Base-by-base conservation (phyloP, 1,284 basidiomycete genomes). In the Leccinum variabile region DNA sequence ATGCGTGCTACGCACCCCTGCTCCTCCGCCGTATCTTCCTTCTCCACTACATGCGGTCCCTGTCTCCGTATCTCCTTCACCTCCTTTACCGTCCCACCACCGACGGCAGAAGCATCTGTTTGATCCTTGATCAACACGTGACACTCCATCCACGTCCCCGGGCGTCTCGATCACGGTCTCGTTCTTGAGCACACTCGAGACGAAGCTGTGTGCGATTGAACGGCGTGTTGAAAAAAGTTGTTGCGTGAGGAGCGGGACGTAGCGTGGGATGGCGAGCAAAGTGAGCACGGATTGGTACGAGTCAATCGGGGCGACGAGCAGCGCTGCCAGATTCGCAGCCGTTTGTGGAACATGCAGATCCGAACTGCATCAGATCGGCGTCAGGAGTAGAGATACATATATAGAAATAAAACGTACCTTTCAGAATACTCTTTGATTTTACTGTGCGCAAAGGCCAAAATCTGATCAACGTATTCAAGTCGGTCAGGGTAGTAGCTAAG, bases 221-320 rank as follows among this genome's bases (percentile, higher is more conserved):
- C 93, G 30, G 30, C 9, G 30, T 9, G 30, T 32, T 8, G 90
- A 86, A 79, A 92, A 97, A 5, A 95, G 87, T 74, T 98, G 96
- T 25, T 86, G 85, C 3, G 84, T 81, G 32, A 98, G 84, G 4
- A 98, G 84, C 0, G 91, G 88, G 1, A 86, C 85, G 72, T 97
- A 98, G 59, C 88, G 89, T 2, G 95, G 93, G 35, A 98, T 89
- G 14, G 95, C 94, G 58, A 98, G 90, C 13, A 98, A 84, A 0
- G 95, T 97, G 62, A 98, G 88, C 30, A 95, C 92, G 54, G 94
- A 95, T 77, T 93, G 88, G 75, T 98, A 97, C 6, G 93, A 94
- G 72, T 32, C 9, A 5, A 32, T 96, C 7, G 95, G 95, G 1
- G 95, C 91, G 30, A 94, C 84, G 13, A 97, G 87, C 33, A 97